Evolutionary conservation across 2,329 filamentous ascomycete species (phyloP), one percentile per base, ranked within the genome.

Genomic region (Diaporthe ampelina): DNA sequence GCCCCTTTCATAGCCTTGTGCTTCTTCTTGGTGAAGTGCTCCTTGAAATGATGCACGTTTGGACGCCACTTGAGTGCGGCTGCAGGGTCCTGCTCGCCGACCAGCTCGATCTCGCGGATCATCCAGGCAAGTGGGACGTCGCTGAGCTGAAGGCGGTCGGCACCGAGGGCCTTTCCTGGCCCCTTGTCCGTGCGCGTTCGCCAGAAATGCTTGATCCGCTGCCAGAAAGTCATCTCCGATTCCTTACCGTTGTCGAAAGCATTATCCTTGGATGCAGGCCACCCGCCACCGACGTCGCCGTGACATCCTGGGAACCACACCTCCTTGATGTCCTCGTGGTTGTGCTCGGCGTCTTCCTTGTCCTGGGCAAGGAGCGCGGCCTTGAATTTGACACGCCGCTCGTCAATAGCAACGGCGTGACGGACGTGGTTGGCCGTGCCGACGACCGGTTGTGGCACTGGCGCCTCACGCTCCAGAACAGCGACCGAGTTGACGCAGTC

Each of bases 261-360:
- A 4, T 81, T 83, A 83, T 67, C 63, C 29, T 67, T 67, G 29
- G 63, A 67, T 0, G 63, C 63, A 3, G 63, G 63, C 85, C 87
- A 90, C 0, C 88, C 88, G 0, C 88, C 88, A 2, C 88, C 88
- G 13, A 90, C 84, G 70, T 90, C 88, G 13, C 85, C 85, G 73
- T 90, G 88, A 71, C 86, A 86, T 1, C 88, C 88, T 0, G 88
- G 84, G 75, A 90, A 90, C 87, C 88, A 90, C 58, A 90, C 86
- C 75, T 90, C 88, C 63, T 85, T 85, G 43, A 78, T 78, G 69
- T 75, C 76, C 11, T 56, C 57, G 69, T 48, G 45, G 29, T 79
- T 72, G n/a, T 76, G 71, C 24, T 78, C 76, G 21, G 79, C 75
- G 26, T 77, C 74, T 7, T 73, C 73, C 40, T 73, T 74, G 26